Conservation (phyloP, 2,329 filamentous ascomycete genomes). For the Daldinia sp. region DNA sequence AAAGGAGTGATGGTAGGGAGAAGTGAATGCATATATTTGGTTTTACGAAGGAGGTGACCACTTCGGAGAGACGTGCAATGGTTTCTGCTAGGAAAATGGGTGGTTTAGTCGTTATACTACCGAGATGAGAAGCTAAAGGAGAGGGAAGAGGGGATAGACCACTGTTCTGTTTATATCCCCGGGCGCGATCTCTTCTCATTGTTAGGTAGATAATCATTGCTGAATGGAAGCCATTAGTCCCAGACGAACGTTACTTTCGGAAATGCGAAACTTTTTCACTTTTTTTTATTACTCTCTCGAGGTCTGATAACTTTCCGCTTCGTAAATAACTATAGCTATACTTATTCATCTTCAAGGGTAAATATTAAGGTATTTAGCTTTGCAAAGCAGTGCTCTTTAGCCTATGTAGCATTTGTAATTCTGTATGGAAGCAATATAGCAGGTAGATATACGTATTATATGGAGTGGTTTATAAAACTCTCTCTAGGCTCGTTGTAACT, state of each 20-base stretch:
- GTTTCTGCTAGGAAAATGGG: slow-evolving; percentile 14
- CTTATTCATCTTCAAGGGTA: background rate
- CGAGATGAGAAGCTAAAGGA: slow-evolving; percentile 9
- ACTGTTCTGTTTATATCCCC: slow-evolving; percentile 32
- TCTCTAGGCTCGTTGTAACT: background rate
- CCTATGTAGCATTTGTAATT: background rate
- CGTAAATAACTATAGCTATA: background rate
- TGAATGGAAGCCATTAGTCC: slow-evolving; percentile 24
- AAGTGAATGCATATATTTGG: slow-evolving; percentile 33
- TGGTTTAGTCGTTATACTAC: slow-evolving; percentile 17
- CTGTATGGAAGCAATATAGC: background rate
- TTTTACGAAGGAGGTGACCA: slow-evolving; percentile 8
- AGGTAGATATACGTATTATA: background rate
- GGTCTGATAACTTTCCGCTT: background rate
- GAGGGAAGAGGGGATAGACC: slow-evolving; percentile 29
- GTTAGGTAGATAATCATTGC: slow-evolving; percentile 31
- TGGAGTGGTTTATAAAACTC: background rate
- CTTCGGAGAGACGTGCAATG: slow-evolving; percentile 8
- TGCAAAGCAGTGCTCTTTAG: background rate
- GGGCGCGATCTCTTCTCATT: slow-evolving; percentile 28
- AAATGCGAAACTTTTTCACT: background rate
- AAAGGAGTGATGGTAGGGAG: slow-evolving; percentile 20
- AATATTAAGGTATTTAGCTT: slow-evolving; percentile 2
- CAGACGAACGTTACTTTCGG: background rate
- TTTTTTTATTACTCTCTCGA: background rate